Evolutionary conservation across 495 filamentous ascomycete species (phyloP).

Genomic region (Neurospora sp.): DNA sequence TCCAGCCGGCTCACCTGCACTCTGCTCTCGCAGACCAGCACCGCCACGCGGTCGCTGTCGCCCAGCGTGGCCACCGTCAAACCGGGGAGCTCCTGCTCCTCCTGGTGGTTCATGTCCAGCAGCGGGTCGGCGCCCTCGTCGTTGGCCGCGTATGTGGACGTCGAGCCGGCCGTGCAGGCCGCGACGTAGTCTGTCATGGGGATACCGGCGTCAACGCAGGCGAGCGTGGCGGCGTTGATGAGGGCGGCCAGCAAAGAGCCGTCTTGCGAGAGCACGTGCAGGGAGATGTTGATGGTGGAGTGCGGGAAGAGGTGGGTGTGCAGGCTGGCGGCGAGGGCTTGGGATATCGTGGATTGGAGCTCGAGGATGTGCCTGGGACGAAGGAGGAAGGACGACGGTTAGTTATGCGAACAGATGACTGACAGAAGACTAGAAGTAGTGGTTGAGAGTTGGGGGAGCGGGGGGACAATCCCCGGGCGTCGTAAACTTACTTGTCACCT

Average conservation of each 20-base stretch:
- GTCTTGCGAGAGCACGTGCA: conserved; percentile 86
- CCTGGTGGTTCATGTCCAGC: conserved; percentile 73
- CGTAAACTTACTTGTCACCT: conserved; percentile 58
- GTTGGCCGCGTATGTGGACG: conserved; percentile 50
- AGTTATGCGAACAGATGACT: background rate
- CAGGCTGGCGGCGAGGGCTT: conserved; percentile 61
- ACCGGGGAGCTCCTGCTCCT: conserved; percentile 85
- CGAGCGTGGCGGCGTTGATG: conserved; percentile 85
- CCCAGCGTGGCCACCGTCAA: conserved; percentile 78
- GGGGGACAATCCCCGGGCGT: background rate
- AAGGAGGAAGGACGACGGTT: background rate
- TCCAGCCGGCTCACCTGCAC: conserved; percentile 71
- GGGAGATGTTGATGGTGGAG: conserved; percentile 67
- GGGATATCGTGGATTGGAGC: conserved; percentile 64
- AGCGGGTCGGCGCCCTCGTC: conserved; percentile 73
- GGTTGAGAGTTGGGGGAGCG: background rate
- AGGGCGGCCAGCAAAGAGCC: conserved; percentile 82
- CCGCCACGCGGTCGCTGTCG: conserved; percentile 58
- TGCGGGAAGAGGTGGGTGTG: conserved; percentile 86
- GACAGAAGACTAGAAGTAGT: background rate
- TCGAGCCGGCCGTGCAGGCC: conserved; percentile 81
- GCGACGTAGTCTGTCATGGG: conserved; percentile 86
- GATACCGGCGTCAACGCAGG: conserved; percentile 86
- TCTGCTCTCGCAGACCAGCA: conserved; percentile 75
- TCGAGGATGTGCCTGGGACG: conserved; percentile 60